These are phyloP conservation scores for Amphichorda felina DNA, from an alignment of 2,329 filamentous ascomycete genomes.

Conservation along the genomic window DNA sequence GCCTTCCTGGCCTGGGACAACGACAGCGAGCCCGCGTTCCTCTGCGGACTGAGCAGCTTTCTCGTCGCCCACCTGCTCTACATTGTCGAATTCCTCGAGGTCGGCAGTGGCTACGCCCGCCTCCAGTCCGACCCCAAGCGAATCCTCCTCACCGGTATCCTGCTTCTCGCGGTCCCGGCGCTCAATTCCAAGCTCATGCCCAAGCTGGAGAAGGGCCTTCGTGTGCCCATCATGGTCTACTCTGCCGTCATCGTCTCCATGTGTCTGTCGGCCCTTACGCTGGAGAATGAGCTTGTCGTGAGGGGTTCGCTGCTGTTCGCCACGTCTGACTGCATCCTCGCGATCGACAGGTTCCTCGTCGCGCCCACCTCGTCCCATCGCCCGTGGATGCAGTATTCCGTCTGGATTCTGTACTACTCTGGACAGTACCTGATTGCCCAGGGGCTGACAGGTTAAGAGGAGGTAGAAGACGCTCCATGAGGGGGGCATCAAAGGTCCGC, in stretches of 20 bases:
- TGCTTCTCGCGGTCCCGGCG: slow-evolving; percentile 11
- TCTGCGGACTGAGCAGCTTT: slow-evolving; percentile 20
- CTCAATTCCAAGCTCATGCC: slow-evolving; percentile 16
- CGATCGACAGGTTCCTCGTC: slow-evolving; percentile 19
- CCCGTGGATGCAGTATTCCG: slow-evolving; percentile 17
- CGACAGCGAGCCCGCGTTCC: slow-evolving; percentile 17
- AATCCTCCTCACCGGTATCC: slow-evolving; percentile 5
- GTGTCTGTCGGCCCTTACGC: slow-evolving; percentile 16
- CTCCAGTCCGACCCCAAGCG: slow-evolving; percentile 7
- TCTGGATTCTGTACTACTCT: slow-evolving; percentile 22
- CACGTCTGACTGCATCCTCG: slow-evolving; percentile 18
- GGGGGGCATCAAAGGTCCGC: no score
- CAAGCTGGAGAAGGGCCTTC: slow-evolving; percentile 10
- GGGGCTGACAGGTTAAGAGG: no score
- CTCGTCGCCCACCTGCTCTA: slow-evolving; percentile 20
- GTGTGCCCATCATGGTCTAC: slow-evolving; percentile 18
- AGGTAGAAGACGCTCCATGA: no score
- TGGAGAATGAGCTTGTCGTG: slow-evolving; percentile 11
- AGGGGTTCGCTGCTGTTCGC: slow-evolving; percentile 18
- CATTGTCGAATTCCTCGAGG: slow-evolving; percentile 12
- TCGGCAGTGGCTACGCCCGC: slow-evolving; percentile 4
- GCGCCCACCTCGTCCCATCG: slow-evolving; percentile 9
- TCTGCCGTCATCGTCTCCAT: slow-evolving; percentile 17
- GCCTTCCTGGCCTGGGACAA: slow-evolving; percentile 21
- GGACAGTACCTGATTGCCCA: slow-evolving; percentile 21